A percentile compares a stretch with the other conserved stretches of the same genome.
phyloP scores from a whole-genome alignment of 805 yeast species.

The Candida ficus region DNA sequence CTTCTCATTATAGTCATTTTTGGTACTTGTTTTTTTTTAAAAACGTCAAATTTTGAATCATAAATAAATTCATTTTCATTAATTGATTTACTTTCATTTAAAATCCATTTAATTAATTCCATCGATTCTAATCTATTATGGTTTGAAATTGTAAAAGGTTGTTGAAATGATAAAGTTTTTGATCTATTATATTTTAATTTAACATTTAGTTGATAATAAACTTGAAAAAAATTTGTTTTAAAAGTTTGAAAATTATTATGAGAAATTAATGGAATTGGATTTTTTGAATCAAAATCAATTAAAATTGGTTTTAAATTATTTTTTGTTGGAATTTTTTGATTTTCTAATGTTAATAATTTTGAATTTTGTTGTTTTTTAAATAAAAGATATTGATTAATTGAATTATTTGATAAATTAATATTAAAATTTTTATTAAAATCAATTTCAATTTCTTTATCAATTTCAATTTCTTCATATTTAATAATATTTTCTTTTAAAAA shows the following conservation, averaged over 20 bases:
- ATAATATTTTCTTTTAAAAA: constrained; percentile 42
- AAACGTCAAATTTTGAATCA: constrained; percentile 24
- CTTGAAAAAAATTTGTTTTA: constrained; percentile 44
- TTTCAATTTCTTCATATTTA: constrained; percentile 17
- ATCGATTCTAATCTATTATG: constrained; percentile 43
- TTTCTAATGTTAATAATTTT: constrained; percentile 23
- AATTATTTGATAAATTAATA: constrained; percentile 22
- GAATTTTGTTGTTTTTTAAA: constrained; percentile 28
- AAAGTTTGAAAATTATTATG: constrained; percentile 44
- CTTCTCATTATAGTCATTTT: constrained; percentile 18
- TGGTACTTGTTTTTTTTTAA: constrained; percentile 29
- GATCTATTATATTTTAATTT: constrained; percentile 44
- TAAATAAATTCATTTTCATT: constrained; percentile 32
- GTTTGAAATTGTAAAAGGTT: constrained; percentile 52
- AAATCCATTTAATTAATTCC: constrained; percentile 47
- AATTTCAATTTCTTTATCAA: constrained; percentile 9
- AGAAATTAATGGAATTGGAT: constrained; percentile 30
- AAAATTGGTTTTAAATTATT: constrained; percentile 27
- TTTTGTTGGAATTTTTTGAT: constrained; percentile 16
- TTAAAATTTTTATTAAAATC: constrained; percentile 23
- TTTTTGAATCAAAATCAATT: constrained; percentile 16
- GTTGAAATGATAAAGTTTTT: constrained; percentile 42
- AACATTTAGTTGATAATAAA: constrained; percentile 42
- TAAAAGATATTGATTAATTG: constrained; percentile 20
- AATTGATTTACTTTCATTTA: constrained; percentile 43